A percentile compares a stretch with the other conserved stretches of the same genome.
phyloP scores from a whole-genome alignment of 2,329 filamentous ascomycete genomes.

The Drechslera avenae region DNA sequence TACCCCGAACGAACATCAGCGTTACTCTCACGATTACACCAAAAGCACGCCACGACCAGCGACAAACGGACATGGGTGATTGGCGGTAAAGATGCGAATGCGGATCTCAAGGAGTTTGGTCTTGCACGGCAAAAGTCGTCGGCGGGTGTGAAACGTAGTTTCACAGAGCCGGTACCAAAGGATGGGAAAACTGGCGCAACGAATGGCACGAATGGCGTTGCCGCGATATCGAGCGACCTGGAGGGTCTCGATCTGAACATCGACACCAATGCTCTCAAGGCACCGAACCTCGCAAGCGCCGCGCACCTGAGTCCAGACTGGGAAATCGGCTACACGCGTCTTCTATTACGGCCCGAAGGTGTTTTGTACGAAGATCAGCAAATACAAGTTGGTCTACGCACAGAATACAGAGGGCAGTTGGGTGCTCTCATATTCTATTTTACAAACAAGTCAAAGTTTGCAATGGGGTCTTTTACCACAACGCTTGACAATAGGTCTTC shows the following conservation, averaged over 20 bases:
- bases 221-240: conserved; percentile 63
- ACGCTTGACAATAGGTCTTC: conserved; percentile 76
- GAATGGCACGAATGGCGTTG: conserved; percentile 56
- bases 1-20: conserved; percentile 95
- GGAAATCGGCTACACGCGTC: conserved; percentile 84
- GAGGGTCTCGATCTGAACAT: conserved; percentile 80
- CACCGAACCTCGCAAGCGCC: conserved; percentile 87
- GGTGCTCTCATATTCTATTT: conserved; percentile 96
- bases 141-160: conserved; percentile 82
- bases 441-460: conserved; percentile 85
- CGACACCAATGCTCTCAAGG: conserved; percentile 63
- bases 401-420: conserved; percentile 93
- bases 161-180: conserved; percentile 61
- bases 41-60: conserved; percentile 89
- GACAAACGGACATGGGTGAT: conserved; percentile 98
- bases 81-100: conserved; percentile 93
- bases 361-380: conserved; percentile 94
- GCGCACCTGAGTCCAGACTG: conserved; percentile 93
- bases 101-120: conserved; percentile 76
- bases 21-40: conserved; percentile 86
- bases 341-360: conserved; percentile 81
- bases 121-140: conserved; percentile 69
- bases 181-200: conserved; percentile 33
- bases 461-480: conserved; percentile 90
- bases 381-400: conserved; percentile 87